Evolutionary conservation across 2,329 filamentous ascomycete genomes (phyloP).

Genomic region (Teratosphaeria pseudoeucalypti): DNA sequence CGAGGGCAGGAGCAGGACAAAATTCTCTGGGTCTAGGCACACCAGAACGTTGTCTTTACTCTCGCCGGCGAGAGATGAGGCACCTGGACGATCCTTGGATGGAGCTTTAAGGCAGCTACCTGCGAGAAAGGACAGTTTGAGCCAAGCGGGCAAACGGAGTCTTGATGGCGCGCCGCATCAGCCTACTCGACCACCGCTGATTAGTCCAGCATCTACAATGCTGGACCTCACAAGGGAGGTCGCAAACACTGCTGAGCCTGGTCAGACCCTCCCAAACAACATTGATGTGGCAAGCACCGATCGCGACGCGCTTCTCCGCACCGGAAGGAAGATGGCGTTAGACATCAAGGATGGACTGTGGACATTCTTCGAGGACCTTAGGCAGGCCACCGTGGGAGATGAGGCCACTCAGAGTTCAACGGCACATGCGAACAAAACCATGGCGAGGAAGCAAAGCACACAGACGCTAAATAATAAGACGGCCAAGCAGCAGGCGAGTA

Average conservation of each 20-base stretch:
- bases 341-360: conserved; percentile 83
- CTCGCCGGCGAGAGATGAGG: conserved; percentile 44
- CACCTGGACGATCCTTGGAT: not conserved
- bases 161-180: not conserved
- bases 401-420: conserved; percentile 56
- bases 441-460: not conserved
- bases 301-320: conserved; percentile 44
- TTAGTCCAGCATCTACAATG: conserved; percentile 11
- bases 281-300: conserved; percentile 32
- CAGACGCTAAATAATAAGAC: conserved; percentile 1
- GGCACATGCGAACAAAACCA: not conserved
- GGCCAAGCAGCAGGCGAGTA: conserved; percentile 14
- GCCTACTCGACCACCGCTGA: not conserved
- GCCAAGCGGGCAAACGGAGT: conserved; percentile 1
- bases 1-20: conserved; percentile 36
- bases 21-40: conserved; percentile 54
- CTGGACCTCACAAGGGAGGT: conserved; percentile 15
- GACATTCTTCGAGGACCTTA: conserved; percentile 90
- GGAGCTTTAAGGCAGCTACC: conserved; percentile 3
- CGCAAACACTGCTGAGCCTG: conserved; percentile 24
- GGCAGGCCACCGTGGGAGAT: conserved; percentile 91
- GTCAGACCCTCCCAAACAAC: conserved; percentile 10
- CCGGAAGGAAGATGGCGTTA: conserved; percentile 68
- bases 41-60: conserved; percentile 67
- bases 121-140: conserved; percentile 17